These are phyloP conservation scores for Jamesozyma spencerorum DNA, from an alignment of 805 yeast species.

Conservation along the genomic window DNA sequence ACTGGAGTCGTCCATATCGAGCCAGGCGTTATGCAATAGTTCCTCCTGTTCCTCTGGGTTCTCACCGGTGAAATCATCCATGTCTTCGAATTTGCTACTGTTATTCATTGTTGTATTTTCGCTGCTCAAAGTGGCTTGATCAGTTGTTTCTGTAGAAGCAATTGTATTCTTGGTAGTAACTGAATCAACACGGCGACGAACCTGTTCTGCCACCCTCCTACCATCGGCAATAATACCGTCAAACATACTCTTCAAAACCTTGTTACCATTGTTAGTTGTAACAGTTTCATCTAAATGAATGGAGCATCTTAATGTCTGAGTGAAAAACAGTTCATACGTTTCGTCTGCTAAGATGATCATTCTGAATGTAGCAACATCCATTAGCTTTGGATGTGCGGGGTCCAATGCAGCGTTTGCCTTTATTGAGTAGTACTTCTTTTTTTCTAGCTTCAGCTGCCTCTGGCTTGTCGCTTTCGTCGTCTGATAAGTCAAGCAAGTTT, in stretches of 20 bases:
- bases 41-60: slow-evolving; percentile 25
- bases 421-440: slow-evolving; percentile 27
- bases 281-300: slow-evolving; percentile 55
- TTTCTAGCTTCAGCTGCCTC: slow-evolving; percentile 14
- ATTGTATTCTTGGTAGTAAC: slow-evolving; percentile 35
- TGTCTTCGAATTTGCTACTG: slow-evolving; percentile 23
- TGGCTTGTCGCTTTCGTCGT: slow-evolving; percentile 24
- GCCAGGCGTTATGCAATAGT: slow-evolving; percentile 22
- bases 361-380: slow-evolving; percentile 80
- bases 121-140: neutral
- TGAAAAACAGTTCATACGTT: slow-evolving; percentile 78
- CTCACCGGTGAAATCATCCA: slow-evolving; percentile 26
- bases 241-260: slow-evolving; percentile 74
- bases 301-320: slow-evolving; percentile 55
- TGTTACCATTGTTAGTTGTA: slow-evolving; percentile 35
- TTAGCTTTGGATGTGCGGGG: slow-evolving; percentile 64
- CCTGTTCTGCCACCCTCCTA: slow-evolving; percentile 79
- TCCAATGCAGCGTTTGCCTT: slow-evolving; percentile 74
- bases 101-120: slow-evolving; percentile 9
- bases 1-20: slow-evolving; percentile 18
- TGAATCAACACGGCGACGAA: slow-evolving; percentile 78
- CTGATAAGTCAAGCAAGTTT: slow-evolving; percentile 36
- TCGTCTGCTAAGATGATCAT: slow-evolving; percentile 94
- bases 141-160: slow-evolving; percentile 14
- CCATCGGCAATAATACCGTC: slow-evolving; percentile 91